Base-by-base conservation (phyloP, 768 basidiomycete species). In the Dioszegia crocea region DNA sequence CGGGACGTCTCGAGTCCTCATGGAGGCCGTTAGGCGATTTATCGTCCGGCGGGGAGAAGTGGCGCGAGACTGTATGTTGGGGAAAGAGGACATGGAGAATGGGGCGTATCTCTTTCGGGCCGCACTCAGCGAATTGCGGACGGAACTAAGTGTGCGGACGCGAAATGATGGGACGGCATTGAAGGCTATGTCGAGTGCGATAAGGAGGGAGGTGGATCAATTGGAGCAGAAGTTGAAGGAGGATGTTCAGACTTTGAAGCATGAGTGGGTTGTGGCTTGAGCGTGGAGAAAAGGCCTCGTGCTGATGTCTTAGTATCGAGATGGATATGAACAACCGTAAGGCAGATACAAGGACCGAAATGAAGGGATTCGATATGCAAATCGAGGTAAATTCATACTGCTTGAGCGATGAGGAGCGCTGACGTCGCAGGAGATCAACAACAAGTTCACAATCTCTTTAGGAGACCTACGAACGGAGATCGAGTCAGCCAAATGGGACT, bases 291-390 rank as follows among this genome's bases (percentile, higher is more conserved):
- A n/a, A n/a, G n/a, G n/a, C n/a, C 14, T 17, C 8, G 14, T 33
- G 44, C 56, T 65, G 55, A 56, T 26, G 30, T 16, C 30, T 17
- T 60, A 96, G 92, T 70, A 89, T 93, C 50, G 92, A 97, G 77
- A 91, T 98, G 86, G 96, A 99, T 56, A 81, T 97, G 60, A 91
- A 94, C 69, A 91, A 86, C 62, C 83, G 94, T 57, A 97, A 92
- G 80, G 90, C 88, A 64, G 96, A 98, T 74, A 84, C 86, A 14
- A 87, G 86, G 70, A 81, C 85, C 0, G 92, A 97, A 51, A 70
- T 89, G 59, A 94, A 92, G 77, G 83, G 82, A 53, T 85, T 87
- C 66, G 91, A 91, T 66, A 88, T 97, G 60, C 79, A 80, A 33
- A 90, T 94, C 49, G 78, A 79, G 69, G 78, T 78, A 24, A 46